These are phyloP conservation scores for Glycine latifolia DNA, from an alignment of 306 rosid genomes.

Conservation along the genomic window DNA sequence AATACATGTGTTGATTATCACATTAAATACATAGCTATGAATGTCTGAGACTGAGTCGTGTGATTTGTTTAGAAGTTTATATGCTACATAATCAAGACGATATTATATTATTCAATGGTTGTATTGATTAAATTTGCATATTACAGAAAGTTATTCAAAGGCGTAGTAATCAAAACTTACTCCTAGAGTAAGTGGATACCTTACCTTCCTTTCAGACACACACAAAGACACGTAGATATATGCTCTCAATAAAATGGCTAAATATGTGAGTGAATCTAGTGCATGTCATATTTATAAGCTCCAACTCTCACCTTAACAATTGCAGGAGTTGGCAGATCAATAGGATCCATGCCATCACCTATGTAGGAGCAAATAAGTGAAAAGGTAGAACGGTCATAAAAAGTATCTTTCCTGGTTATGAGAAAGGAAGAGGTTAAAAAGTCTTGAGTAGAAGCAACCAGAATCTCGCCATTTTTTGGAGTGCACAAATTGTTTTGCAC, in stretches of 20 bases:
- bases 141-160: constrained; percentile 13
- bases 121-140: constrained; percentile 16
- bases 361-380: constrained; percentile 88
- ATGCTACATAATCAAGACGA: constrained; percentile 7
- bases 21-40: background rate
- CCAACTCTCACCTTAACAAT: constrained; percentile 72
- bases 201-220: background rate
- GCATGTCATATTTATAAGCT: constrained; percentile 5
- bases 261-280: background rate
- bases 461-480: constrained; percentile 95
- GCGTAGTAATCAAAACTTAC: background rate
- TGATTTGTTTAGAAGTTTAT: background rate
- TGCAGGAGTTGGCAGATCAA: constrained; percentile 96
- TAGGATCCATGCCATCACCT: constrained; percentile 84
- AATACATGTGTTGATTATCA: too few species aligned
- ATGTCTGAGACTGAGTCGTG: background rate
- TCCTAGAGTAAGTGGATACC: background rate
- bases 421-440: constrained; percentile 92
- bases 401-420: constrained; percentile 90
- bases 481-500: constrained; percentile 98
- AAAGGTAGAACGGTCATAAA: constrained; percentile 94
- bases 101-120: constrained; percentile 25
- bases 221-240: background rate
- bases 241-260: background rate
- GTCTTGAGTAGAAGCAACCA: constrained; percentile 99